Percentiles rank a stretch among this genome's conserved stretches.
Conservation (phyloP, 176 grass and related monocot species). For the Avena sativa region DNA sequence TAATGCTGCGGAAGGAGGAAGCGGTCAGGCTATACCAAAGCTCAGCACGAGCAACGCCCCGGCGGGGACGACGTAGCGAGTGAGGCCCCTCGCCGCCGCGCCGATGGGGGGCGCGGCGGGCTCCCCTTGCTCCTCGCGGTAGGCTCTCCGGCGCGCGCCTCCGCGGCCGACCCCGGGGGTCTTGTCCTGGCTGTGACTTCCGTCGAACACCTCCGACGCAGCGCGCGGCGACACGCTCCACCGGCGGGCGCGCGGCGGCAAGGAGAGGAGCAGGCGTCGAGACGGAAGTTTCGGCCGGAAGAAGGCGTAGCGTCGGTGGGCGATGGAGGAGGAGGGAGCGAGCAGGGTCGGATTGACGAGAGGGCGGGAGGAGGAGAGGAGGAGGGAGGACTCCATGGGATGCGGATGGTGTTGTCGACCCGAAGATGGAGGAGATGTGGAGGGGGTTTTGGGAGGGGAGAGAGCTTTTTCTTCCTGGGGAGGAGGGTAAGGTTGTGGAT, state of each 20-base stretch:
- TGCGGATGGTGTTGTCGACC: constrained; percentile 3
- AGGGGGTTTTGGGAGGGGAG: constrained; percentile 26
- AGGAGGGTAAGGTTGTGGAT: constrained; percentile 33
- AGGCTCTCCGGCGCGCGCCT: constrained; percentile 54
- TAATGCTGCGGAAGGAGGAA: not conserved
- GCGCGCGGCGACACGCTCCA: constrained; percentile 45
- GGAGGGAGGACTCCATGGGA: constrained; percentile 76
- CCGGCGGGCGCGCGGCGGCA: not conserved
- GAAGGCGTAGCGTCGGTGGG: constrained; percentile 29
- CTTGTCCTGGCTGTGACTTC: constrained; percentile 41
- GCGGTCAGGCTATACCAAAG: constrained; percentile 63
- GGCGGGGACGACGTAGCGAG: constrained; percentile 55
- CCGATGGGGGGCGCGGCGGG: constrained; percentile 22
- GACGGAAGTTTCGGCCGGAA: not conserved
- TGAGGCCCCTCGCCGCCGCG: constrained; percentile 39
- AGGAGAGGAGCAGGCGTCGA: constrained; percentile 29
- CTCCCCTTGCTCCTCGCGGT: constrained; percentile 66
- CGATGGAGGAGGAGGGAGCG: constrained; percentile 9
- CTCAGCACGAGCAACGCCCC: constrained; percentile 59
- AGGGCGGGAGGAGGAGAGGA: constrained; percentile 57
- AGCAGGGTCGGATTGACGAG: constrained; percentile 42
- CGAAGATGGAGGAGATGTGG: constrained; percentile 10
- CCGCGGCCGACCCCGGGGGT: constrained; percentile 35
- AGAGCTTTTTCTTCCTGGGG: not conserved
- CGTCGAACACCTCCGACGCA: constrained; percentile 45